Base-by-base conservation (phyloP, 768 basidiomycete genomes). In the Asterophora lycoperdoides region DNA sequence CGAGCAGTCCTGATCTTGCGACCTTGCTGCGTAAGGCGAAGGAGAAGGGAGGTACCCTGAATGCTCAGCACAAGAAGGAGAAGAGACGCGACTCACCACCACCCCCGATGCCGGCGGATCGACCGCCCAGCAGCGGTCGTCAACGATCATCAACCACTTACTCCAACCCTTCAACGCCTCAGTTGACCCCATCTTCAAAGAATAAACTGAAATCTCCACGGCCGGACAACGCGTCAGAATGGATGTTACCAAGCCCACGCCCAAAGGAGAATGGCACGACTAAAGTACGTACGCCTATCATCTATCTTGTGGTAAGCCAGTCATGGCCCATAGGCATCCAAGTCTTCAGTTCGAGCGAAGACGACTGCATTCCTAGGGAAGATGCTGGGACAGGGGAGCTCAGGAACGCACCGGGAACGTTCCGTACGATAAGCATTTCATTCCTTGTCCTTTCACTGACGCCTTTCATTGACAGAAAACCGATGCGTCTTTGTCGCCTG, bases 1-100 rank as follows among this genome's bases (percentile, higher is more conserved):
- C 92, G 29, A 90, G 88, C 58, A 92, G 87, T 61, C 94, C 93
- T 20, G 93, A 97, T 67, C 75, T 96, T 17, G 90, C 90, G 4
- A 93, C 90, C 8, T 75, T 96, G 45, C 65, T 93, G 45, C 77
- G 85, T 53, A 93, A 93, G 68, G 86, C 89, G 13, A 90, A 84
- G 67, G 86, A 86, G 59, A 72, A 77, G 42, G 80, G 80, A 15
- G 76, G 71, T 0, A 68, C 72, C 34, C 60, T 77, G 18, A 61
- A 64, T 11, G 43, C 54, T 30, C 63, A 56, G 50, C 52, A 63
- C 59, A 66, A 63, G 51, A 68, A 60, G 41, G 66, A 69, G 41
- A 64, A 60, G 41, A 58, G 66, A 47, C 57, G 61, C 26, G 74
- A 74, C 33, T 65, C 61, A 9, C 50, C 57, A 11, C 69, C 73